These are phyloP conservation scores for Chlamydomonas eustigma DNA, from an alignment of 139 green algal genomes.

Conservation along the genomic window DNA sequence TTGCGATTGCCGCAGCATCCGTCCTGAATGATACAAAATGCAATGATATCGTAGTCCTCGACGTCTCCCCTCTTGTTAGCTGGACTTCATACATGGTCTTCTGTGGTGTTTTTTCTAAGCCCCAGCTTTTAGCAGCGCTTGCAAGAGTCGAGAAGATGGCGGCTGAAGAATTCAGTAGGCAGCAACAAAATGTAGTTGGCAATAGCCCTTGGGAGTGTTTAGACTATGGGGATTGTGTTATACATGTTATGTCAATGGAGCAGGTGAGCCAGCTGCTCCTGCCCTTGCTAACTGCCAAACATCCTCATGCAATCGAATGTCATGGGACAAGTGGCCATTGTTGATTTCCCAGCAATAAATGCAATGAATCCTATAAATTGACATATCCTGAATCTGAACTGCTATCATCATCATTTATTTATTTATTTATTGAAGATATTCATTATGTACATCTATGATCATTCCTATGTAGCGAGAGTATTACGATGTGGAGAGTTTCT, in stretches of 20 bases:
- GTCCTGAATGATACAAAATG: slow-evolving; percentile 42
- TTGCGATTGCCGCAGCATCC: slow-evolving; percentile 37
- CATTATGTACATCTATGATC: no score
- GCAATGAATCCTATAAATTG: no score
- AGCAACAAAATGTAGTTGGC: neutral
- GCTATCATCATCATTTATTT: no score
- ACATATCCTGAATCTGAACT: no score
- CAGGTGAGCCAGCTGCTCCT: slow-evolving; percentile 7
- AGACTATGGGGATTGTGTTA: slow-evolving; percentile 56
- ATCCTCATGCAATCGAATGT: no score
- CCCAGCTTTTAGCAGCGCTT: slow-evolving; percentile 54
- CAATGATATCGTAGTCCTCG: slow-evolving; percentile 55
- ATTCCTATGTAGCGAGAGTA: slow-evolving; percentile 50
- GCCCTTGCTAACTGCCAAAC: no score
- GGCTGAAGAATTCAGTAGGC: slow-evolving; percentile 10
- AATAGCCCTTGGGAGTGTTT: slow-evolving; percentile 48
- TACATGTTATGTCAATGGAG: slow-evolving; percentile 58
- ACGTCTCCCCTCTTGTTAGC: slow-evolving; percentile 60
- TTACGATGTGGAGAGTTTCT: slow-evolving; percentile 66
- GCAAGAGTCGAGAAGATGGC: slow-evolving; percentile 53
- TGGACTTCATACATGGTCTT: slow-evolving; percentile 65
- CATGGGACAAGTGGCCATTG: no score
- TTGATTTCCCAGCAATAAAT: no score
- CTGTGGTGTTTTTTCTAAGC: neutral
- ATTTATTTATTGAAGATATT: no score